Base-by-base conservation (phyloP, 768 basidiomycete genomes). In the Boletus subcaerulescens region DNA sequence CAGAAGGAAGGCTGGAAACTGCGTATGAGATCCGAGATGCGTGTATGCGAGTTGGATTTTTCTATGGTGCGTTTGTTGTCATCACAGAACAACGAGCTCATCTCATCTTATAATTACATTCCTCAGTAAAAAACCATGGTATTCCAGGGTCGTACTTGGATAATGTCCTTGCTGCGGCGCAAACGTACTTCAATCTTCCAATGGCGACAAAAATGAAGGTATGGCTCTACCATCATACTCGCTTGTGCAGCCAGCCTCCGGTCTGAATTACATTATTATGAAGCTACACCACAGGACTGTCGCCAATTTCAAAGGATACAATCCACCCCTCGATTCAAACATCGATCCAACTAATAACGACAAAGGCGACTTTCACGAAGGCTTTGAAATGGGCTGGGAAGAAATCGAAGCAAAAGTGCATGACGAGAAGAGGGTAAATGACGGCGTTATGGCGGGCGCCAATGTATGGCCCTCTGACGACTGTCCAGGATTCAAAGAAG, bases 301-400 rank as follows among this genome's bases (percentile, higher is more conserved):
- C 1, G 68, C 81, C 0, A 86, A 86, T 65, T 95, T 91, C 76
- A 89, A 86, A 64, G 88, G 88, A 18, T 90, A 89, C 68, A 85
- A 77, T 49, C 80, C 84, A 3, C 67, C 92, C 3, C 75, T 87
- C 7, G 86, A 84, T 52, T 83, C 81, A 47, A 92, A 92, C 66
- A 87, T 85, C 50, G 81, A 93, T 62, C 84, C 89, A 0, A 53
- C 60, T 9, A 82, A 83, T 45, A 74, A 80, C 22, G 80, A 81
- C 45, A 73, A 80, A n/a, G 93, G 93, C 1, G 94, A 98, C 65
- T 71, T 95, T 50, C 91, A 95, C 65, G 93, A 98, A 68, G 93
- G 88, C 3, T 96, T 94, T 67, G 87, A 93, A 61, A 78, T 96
- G 53, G 91, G 91, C 4, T 86, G 82, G 79, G 88, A 92, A 65